Evolutionary conservation across 768 basidiomycete genomes (phyloP).

Genomic region (Macrocybe gigantea): DNA sequence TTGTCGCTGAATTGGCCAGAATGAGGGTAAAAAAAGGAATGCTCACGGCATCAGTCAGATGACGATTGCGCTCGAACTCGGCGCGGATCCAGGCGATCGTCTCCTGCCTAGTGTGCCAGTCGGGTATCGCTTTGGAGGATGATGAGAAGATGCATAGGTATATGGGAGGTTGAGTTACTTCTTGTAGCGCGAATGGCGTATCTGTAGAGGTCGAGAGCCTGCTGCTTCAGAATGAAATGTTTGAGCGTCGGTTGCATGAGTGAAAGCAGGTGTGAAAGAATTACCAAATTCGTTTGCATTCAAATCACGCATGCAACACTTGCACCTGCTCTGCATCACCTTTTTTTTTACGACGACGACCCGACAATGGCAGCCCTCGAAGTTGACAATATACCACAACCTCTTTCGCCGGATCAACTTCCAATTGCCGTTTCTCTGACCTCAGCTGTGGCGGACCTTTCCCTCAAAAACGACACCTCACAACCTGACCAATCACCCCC

Average conservation of each 20-base stretch:
- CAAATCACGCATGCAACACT: constrained; percentile 28
- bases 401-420: constrained; percentile 1
- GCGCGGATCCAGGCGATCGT: constrained; percentile 67
- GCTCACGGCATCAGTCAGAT: constrained; percentile 53
- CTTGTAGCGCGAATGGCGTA: constrained; percentile 62
- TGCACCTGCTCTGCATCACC: constrained; percentile 9
- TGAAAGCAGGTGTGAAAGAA: constrained; percentile 6
- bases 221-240: constrained; percentile 69
- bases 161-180: constrained; percentile 32
- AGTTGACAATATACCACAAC: constrained; percentile 5
- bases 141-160: constrained; percentile 5
- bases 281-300: constrained; percentile 25
- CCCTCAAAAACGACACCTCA: constrained; percentile 11
- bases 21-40: neutral
- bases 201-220: constrained; percentile 59
- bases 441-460: constrained; percentile 24
- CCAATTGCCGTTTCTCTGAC: constrained; percentile 21
- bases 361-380: constrained; percentile 10
- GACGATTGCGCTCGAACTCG: constrained; percentile 61
- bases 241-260: constrained; percentile 41
- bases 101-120: constrained; percentile 54
- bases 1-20: neutral
- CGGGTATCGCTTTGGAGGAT: constrained; percentile 46
- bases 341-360: constrained; percentile 5
- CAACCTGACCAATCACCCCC: no score